Conservation (phyloP, 179 eudicot species). For the Pouteria campechiana region DNA sequence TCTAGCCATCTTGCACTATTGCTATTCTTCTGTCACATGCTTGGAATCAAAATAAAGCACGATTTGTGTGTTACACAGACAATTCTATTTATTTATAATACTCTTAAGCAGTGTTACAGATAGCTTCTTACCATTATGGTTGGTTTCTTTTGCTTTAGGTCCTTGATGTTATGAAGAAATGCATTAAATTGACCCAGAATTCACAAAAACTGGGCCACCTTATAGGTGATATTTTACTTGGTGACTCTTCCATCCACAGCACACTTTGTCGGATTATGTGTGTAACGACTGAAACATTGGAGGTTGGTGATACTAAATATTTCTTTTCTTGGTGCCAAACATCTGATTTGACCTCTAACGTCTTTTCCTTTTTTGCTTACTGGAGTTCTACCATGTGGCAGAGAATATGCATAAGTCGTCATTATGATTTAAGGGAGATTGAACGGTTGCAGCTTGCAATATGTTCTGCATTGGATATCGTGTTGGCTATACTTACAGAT, state of each 20-base stretch:
- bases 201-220: conserved; percentile 42
- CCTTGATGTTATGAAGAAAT: conserved; percentile 55
- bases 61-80: no score
- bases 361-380: background rate
- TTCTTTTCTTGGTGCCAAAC: background rate
- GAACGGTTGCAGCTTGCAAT: conserved; percentile 72
- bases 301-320: conserved; percentile 33
- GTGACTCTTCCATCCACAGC: conserved; percentile 77
- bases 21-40: no score
- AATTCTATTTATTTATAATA: no score
- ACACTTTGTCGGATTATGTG: conserved; percentile 68
- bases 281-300: conserved; percentile 58
- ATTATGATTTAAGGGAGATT: conserved; percentile 62
- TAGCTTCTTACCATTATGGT: background rate
- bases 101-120: no score
- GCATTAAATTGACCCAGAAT: conserved; percentile 37
- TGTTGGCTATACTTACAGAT: conserved; percentile 40
- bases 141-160: conserved; percentile 32
- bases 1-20: no score
- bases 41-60: no score
- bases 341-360: background rate
- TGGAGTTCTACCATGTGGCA: conserved; percentile 12
- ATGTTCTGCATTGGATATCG: conserved; percentile 55
- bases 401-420: conserved; percentile 69
- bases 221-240: conserved; percentile 50